Evolutionary conservation across 148 eudicot genomes (phyloP).

Genomic region (Suaeda aralocaspica): DNA sequence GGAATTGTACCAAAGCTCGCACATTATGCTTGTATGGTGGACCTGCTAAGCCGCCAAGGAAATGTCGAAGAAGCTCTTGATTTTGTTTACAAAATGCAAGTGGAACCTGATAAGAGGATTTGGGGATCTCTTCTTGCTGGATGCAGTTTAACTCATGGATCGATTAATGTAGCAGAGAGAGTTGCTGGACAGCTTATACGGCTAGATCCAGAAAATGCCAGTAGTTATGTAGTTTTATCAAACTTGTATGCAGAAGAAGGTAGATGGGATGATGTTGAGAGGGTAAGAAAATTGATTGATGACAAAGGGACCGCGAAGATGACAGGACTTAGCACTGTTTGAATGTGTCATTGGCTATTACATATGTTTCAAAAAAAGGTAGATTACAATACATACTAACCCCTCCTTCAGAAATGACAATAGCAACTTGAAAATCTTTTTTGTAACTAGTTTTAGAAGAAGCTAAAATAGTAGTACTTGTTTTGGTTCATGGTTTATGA

Average conservation of each 20-base stretch:
- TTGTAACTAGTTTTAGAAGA: neutral
- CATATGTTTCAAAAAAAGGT: constrained; percentile 10
- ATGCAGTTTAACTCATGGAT: constrained; percentile 42
- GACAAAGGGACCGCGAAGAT: constrained; percentile 39
- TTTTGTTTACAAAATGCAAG: constrained; percentile 57
- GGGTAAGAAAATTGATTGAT: constrained; percentile 39
- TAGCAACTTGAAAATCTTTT: neutral
- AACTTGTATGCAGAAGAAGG: constrained; percentile 67
- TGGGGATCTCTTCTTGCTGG: constrained; percentile 83
- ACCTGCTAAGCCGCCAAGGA: constrained; percentile 68
- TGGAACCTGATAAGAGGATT: constrained; percentile 60
- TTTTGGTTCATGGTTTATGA: neutral
- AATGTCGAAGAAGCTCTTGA: constrained; percentile 57
- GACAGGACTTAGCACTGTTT: constrained; percentile 44
- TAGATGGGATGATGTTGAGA: constrained; percentile 62
- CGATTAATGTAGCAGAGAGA: constrained; percentile 42
- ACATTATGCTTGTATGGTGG: constrained; percentile 79
- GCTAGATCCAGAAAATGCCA: constrained; percentile 52
- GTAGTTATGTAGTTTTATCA: constrained; percentile 48
- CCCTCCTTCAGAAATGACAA: neutral
- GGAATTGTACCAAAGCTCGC: constrained; percentile 50
- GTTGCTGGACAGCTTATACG: constrained; percentile 42
- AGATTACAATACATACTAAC: neutral
- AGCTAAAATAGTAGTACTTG: neutral
- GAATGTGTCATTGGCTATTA: constrained; percentile 13